Base-by-base conservation (phyloP, 2,329 filamentous ascomycete genomes). In the Pseudohalonectria lignicola region DNA sequence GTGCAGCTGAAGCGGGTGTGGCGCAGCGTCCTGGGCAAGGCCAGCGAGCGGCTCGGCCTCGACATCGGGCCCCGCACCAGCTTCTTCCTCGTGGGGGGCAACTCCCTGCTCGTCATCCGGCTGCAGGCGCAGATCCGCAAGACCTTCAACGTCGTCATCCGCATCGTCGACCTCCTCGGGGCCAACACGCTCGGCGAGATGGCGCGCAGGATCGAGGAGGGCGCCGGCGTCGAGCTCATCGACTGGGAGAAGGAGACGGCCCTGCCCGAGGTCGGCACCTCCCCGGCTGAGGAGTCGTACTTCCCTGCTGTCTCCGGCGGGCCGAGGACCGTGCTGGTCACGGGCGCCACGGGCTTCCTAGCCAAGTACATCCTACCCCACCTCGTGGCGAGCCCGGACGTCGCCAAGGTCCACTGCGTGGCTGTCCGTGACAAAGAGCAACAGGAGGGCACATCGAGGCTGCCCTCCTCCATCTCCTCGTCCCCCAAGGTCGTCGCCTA, bases 321-420 rank as follows among this genome's bases (percentile, higher is more conserved):
- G n/a, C n/a, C n/a, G n/a, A n/a, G n/a, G n/a, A 39, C 52, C 13
- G 43, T 66, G 4, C 36, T 67, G 1, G 31, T 56, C 1, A 67
- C 61, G 0, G 64, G 63, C 2, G 52, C 57, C 1, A 58, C 57
- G 2, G 62, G 60, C 2, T 66, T 63, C 36, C 49, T 73, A 0
- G 64, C 59, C 2, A 34, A 46, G 3, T 41, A 57, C n/a, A 41
- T 73, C 18, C 50, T 71, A 1, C 38, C 42, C 6, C 41, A 49
- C 2, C 55, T 74, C 1, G 37, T 35, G 17, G 15, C 15, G 13
- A 15, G 25, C 13, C 33, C 33, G 19, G 16, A 16, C 17, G 13
- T 35, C 11, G 16, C 5, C 5, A 20, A 21, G 19, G 17, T 35
- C 20, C 33, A 35, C 11, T 35, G 33, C n/a, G 10, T 35, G 33